Percentiles rank a stretch among this genome's conserved stretches.
These are phyloP conservation scores for Colletotrichum trifolii DNA, from an alignment of 2,329 filamentous ascomycete genomes.

Conservation along the genomic window DNA sequence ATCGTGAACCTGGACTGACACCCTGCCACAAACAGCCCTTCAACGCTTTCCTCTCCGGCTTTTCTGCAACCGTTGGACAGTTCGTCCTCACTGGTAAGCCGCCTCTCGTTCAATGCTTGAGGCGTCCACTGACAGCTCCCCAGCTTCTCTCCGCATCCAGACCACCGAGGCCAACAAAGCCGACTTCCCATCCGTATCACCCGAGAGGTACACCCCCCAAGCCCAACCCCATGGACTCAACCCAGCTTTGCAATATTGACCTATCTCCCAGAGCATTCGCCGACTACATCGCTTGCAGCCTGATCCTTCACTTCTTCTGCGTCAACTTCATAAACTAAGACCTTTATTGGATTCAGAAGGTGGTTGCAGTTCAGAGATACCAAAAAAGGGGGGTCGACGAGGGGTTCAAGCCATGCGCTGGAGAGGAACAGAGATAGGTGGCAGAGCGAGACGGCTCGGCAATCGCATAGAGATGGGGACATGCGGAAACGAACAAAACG, in stretches of 20 bases:
- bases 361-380: constrained; percentile 30
- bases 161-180: constrained; percentile 84
- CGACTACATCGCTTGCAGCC: constrained; percentile 92
- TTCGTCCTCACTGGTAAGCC: constrained; percentile 89
- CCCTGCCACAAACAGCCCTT: constrained; percentile 76
- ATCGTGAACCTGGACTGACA: constrained; percentile 38
- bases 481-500: constrained; percentile 21
- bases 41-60: constrained; percentile 97
- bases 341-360: background rate
- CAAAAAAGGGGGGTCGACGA: background rate
- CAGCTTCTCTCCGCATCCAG: constrained; percentile 86
- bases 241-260: constrained; percentile 34
- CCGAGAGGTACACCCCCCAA: constrained; percentile 72
- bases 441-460: background rate
- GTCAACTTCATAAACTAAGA: constrained; percentile 98
- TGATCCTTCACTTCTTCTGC: constrained; percentile 98
- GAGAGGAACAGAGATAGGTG: constrained; percentile 1
- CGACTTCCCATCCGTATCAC: constrained; percentile 81
- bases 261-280: constrained; percentile 80
- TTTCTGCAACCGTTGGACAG: constrained; percentile 93
- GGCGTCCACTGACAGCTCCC: background rate
- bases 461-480: background rate
- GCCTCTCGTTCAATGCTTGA: constrained; percentile 33
- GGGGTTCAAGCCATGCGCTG: background rate
- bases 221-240: background rate